These are phyloP conservation scores for Ophiosphaerella korrae DNA, from an alignment of 2,329 filamentous ascomycete species.

Conservation along the genomic window DNA sequence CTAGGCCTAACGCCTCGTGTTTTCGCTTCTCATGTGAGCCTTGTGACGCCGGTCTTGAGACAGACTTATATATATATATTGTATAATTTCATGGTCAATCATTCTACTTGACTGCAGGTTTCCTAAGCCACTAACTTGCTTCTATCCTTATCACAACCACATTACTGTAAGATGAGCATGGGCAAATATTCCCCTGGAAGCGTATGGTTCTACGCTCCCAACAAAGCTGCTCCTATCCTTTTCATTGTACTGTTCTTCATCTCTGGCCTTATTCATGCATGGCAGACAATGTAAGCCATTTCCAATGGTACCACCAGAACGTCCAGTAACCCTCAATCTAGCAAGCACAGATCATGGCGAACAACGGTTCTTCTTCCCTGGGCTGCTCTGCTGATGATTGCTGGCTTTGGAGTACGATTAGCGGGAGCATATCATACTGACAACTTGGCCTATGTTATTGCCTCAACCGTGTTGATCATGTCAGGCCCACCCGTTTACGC, in stretches of 20 bases:
- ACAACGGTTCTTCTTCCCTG: constrained; percentile 61
- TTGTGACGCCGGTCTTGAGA: constrained; percentile 4
- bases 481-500: constrained; percentile 61
- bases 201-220: constrained; percentile 57
- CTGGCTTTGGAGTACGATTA: constrained; percentile 61
- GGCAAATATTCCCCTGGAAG: constrained; percentile 42
- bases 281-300: constrained; percentile 59
- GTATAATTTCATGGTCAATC: not conserved
- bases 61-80: not conserved
- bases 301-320: not conserved
- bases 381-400: constrained; percentile 60
- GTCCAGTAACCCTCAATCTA: constrained; percentile 24
- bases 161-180: constrained; percentile 31
- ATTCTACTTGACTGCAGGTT: not conserved
- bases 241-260: constrained; percentile 57
- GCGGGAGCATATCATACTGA: constrained; percentile 59
- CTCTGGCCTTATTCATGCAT: constrained; percentile 57
- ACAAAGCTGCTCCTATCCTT: constrained; percentile 59
- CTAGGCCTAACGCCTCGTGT: not conserved
- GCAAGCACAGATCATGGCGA: constrained; percentile 62
- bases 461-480: constrained; percentile 49
- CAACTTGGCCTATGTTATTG: constrained; percentile 49
- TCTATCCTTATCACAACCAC: not conserved
- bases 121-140: not conserved
- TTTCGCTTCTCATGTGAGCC: constrained; percentile 11